Evolutionary conservation across 768 basidiomycete species (phyloP), one percentile per base, ranked within the genome.

Genomic region (Leucocoprinus leucothites): DNA sequence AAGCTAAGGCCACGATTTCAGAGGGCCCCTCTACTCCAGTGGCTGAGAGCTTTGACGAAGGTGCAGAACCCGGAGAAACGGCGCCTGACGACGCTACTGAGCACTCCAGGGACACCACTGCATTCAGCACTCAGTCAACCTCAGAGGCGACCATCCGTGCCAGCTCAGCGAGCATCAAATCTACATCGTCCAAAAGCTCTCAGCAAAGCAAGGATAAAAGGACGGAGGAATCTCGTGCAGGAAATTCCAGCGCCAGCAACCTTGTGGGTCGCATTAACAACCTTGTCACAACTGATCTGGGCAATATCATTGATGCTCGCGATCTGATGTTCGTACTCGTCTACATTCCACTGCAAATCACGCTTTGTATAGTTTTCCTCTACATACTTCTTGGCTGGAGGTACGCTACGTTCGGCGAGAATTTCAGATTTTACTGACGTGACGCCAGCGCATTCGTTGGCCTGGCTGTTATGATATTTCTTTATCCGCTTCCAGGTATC

Each of bases 181-280:
- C 57, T 26, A 35, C 57, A 19, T 48, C 42, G 9, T 46, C 14
- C 48, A 48, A 50, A 24, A 16, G 34, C 24, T 16, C 51, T 31
- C 48, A 40, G 25, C 44, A 42, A 51, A 25, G 31, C 18, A 35
- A 18, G 3, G 22, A 49, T 48, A 34, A 5, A 5, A 31, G 11
- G 31, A 9, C 9, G 24, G n/a, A 13, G n/a, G 56, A 28, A 9
- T 13, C 50, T n/a, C 35, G 51, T 22, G 45, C 44, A 45, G 53
- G 57, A 9, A 51, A 52, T 14, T 47, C 58, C 53, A 59, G 51
- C 40, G 57, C 60, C 3, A 60, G 56, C 31, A 85, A 86, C 61
- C 68, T 90, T 11, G 78, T 86, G 31, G 90, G 91, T 25, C 87
- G 82, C 63, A 85, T 93, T 64, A 91, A 87, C 66, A 91, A 90